These are phyloP conservation scores for Chamaecrista fasciculata DNA, from an alignment of 306 rosid genomes.

Conservation along the genomic window DNA sequence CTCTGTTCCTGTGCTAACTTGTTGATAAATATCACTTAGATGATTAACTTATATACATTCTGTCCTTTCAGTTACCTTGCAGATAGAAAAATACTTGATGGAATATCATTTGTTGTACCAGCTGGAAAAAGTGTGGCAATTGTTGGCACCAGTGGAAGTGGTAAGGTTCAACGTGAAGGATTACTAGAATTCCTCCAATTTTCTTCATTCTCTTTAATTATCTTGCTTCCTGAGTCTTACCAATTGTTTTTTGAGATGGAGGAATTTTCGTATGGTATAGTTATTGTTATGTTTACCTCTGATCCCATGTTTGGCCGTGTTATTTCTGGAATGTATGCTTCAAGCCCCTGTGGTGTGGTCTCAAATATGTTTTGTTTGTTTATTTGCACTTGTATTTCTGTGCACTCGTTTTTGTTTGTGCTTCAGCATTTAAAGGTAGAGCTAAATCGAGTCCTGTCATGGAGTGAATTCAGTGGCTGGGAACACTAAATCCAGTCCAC, in stretches of 20 bases:
- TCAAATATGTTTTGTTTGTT: background rate
- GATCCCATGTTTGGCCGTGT: background rate
- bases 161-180: constrained; percentile 53
- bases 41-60: constrained; percentile 24
- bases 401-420: background rate
- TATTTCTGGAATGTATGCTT: background rate
- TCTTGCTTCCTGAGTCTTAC: constrained; percentile 9
- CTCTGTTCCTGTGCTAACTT: constrained; percentile 14
- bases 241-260: background rate
- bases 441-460: too few relatives aligned
- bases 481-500: too few relatives aligned
- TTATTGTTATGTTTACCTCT: background rate
- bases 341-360: background rate
- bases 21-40: constrained; percentile 11
- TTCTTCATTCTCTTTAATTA: constrained; percentile 18
- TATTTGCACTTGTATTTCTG: background rate
- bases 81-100: constrained; percentile 94
- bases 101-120: constrained; percentile 78
- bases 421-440: background rate
- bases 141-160: constrained; percentile 99
- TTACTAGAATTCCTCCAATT: background rate
- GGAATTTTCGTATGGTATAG: background rate
- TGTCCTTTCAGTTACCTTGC: constrained; percentile 61
- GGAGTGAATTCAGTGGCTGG: too few relatives aligned
- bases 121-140: constrained; percentile 99